phyloP scores from a whole-genome alignment of 805 yeast genomes.

The Tetrapisispora taiwanensis region DNA sequence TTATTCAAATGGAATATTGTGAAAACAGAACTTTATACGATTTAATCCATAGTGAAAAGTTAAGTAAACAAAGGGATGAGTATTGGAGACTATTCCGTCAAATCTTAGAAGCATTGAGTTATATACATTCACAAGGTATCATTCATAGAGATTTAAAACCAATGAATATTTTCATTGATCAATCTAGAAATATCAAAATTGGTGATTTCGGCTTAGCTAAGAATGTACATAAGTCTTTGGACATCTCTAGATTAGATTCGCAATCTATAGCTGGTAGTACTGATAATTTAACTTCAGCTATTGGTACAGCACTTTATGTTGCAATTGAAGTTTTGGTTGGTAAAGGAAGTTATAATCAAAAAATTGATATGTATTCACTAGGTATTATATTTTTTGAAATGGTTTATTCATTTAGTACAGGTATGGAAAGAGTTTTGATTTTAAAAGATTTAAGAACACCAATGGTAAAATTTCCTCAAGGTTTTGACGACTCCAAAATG shows the following conservation, averaged over 20 bases:
- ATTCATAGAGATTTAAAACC: conserved; percentile 95
- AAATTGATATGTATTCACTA: conserved; percentile 89
- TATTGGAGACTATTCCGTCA: conserved; percentile 89
- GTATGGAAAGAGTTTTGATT: conserved; percentile 82
- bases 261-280: conserved; percentile 23
- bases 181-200: conserved; percentile 75
- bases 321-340: conserved; percentile 81
- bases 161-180: conserved; percentile 89
- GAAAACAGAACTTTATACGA: conserved; percentile 86
- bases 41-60: conserved; percentile 62
- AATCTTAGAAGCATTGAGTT: conserved; percentile 77
- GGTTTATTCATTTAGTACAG: conserved; percentile 77
- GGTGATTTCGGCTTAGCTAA: conserved; percentile 98
- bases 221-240: conserved; percentile 52
- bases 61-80: conserved; percentile 60
- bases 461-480: conserved; percentile 57
- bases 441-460: conserved; percentile 54
- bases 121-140: conserved; percentile 87
- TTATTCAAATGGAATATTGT: conserved; percentile 97
- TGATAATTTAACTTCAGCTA: conserved; percentile 81
- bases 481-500: conserved; percentile 44
- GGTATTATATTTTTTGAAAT: conserved; percentile 95
- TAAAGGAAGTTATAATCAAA: conserved; percentile 70
- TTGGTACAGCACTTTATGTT: conserved; percentile 89
- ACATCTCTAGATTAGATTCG: conserved; percentile 26